phyloP scores from a whole-genome alignment of 1,284 basidiomycete genomes.

The Trichosporon asahii region DNA sequence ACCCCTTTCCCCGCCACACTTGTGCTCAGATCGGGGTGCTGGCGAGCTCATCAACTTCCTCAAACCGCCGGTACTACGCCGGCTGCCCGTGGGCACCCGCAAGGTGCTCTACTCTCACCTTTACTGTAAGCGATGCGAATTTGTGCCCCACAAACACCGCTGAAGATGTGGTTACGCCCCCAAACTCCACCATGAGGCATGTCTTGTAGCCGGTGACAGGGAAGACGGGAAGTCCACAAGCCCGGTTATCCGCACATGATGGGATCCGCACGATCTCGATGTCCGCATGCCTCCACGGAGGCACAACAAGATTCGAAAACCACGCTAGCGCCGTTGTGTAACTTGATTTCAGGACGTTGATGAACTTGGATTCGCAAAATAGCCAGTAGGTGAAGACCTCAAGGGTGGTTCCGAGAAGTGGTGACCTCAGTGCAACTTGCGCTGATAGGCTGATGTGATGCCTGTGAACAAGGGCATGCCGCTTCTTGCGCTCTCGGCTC shows the following conservation, averaged over 20 bases:
- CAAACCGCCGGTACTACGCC: not conserved
- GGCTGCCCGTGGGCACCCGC: not conserved
- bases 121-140: not conserved
- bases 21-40: not conserved
- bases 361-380: not conserved
- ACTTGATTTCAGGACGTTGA: not conserved
- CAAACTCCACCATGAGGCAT: not conserved
- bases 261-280: not conserved
- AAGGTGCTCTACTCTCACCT: not conserved
- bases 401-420: not conserved
- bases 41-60: not conserved
- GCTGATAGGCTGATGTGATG: not conserved
- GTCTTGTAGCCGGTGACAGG: not conserved
- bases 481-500: not conserved
- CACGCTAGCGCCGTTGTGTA: not conserved
- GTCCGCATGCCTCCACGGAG: not conserved
- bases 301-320: not conserved
- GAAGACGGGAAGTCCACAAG: not conserved
- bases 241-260: not conserved
- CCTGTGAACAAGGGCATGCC: not conserved
- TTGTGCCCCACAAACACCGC: not conserved
- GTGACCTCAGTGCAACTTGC: not conserved
- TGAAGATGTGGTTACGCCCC: not conserved
- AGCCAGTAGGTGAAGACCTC: not conserved
- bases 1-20: not conserved